Base-by-base conservation (phyloP, 106 monocot genomes). In the Chionographis japonica region DNA sequence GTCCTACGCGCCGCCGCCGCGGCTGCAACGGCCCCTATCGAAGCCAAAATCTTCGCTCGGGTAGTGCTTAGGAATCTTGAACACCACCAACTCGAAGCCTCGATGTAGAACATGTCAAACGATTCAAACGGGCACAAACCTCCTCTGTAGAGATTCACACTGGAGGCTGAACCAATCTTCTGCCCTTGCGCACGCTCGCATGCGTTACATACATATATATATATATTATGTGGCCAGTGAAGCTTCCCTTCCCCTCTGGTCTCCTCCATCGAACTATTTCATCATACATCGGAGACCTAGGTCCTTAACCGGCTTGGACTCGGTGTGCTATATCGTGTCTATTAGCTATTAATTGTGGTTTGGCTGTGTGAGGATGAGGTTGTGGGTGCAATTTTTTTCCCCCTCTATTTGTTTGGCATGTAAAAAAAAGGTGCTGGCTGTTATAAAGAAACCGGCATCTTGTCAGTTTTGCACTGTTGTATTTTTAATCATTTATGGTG, bases 61-160 rank as follows among this genome's bases (percentile, higher is more conserved):
- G 86, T 90, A 50, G 86, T 97, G 10, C 83, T 89, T 49, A 78
- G 92, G 54, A 89, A 97, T 79, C 84, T 95, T 20, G 91, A 95
- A 67, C 75, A 86, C 50, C 90, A 89, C 63, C 88, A 80, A 67
- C 52, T 62, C 37, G 80, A 84, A 76, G 43, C 77, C 49, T 72
- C 78, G 46, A 8, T 68, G 35, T 82, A 74, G 79, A 74, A 52
- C 54, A 54, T 42, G 4, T 15, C 39, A 50, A 12, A 14, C 17
- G 12, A 15, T 4, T 67, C n/a, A 17, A 54, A 62, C 52, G 42
- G 40, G 52, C 58, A 17, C 52, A 40, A 41, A 4, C 50, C 7
- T 71, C 50, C 4, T 39, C 38, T 6, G 14, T 11, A 49, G 27
- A 11, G 41, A 65, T 51, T 50, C 20, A 20, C 50, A 20, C 50